Evolutionary conservation across 164 flowering plant species (phyloP), one percentile per base, ranked within the genome.

Genomic region (Litsea cubeba): DNA sequence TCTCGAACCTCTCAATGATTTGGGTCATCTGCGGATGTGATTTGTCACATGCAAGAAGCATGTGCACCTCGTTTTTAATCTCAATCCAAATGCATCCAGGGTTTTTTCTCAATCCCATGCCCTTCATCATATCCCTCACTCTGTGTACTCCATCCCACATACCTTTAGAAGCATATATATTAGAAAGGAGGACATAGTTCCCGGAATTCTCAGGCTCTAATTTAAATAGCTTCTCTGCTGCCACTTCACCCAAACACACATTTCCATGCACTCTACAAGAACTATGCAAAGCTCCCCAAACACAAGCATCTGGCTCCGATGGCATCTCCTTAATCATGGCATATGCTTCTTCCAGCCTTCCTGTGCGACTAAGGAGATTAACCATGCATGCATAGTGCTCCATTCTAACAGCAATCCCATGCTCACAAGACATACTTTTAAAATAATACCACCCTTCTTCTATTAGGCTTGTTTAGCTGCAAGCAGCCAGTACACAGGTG

Each of bases 1-100:
- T 76, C 66, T 79, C 50, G 76, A 90, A 65, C 76, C 82, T 88
- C 46, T 85, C 87, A 51, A 81, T 54, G 50, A 90, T 85, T 73
- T 84, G 83, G 46, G 30, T 68, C 89, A 84, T 89, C 67, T 90
- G 87, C 26, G 92, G 93, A 81, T 86, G 90, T 11, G 88, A 81
- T 70, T 74, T 77, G 66, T 90, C 93, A 7, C 92, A 89, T 11
- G 93, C 89, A 66, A 89, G 84, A 72, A 90, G 87, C 80, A 81
- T 86, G 83, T 92, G 86, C 23, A 89, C 84, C 79, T 78, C 85
- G 76, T 86, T 84, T 78, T 89, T 89, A 62, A 89, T 28, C 80
- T 89, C 93, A 82, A 89, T 89, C 93, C 95, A 90, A 80, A 92
- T 86, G 78, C 88, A 90, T 0, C 95, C 93, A 32, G 95, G 97